Evolutionary conservation across 805 yeast genomes (phyloP), one percentile per base, ranked within the genome.

Genomic region (Wickerhamomyces bovis): DNA sequence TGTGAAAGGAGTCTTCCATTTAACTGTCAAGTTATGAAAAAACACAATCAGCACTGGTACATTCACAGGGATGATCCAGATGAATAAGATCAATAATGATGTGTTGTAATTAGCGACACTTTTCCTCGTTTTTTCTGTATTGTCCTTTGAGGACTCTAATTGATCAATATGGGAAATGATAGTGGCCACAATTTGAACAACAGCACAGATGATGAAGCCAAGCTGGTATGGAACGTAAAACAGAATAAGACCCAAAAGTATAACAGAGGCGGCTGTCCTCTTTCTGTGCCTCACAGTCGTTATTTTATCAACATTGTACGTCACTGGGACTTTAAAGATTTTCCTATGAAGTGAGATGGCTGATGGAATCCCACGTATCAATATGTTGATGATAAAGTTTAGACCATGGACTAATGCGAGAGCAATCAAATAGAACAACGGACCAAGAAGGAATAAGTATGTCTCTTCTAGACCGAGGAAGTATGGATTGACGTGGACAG

Each of bases 1-100:
- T 6, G 86, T 78, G 58, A 89, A 89, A 16, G 95, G 89, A 0
- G 94, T 85, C 46, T 73, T 76, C 95, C 96, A 87, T 53, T 75
- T 78, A 18, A 88, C 73, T 1, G 85, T 75, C 48, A 89, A 70
- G 57, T 89, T 86, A 57, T 87, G 96, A 30, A 86, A 67, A 71
- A 89, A 89, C 1, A 89, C 96, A 48, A 89, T 70, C 25, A 89
- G 61, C 2, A 85, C 80, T 0, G 97, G 96, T 1, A 82, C 69
- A 56, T 85, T 85, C 19, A 89, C 79, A 0, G 96, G 95, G 5
- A 87, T 64, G 10, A 87, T 72, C 85, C 95, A 85, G 10, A 86
- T 50, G 83, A 89, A 77, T 45, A 89, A 55, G 58, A 87, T 64
- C 25, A 85, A 61, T 2, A 87, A 50, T 1, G 90, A 74, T n/a